These are phyloP conservation scores for Lasiodiplodia hormozganensis DNA, from an alignment of 2,329 filamentous ascomycete species.

Conservation along the genomic window DNA sequence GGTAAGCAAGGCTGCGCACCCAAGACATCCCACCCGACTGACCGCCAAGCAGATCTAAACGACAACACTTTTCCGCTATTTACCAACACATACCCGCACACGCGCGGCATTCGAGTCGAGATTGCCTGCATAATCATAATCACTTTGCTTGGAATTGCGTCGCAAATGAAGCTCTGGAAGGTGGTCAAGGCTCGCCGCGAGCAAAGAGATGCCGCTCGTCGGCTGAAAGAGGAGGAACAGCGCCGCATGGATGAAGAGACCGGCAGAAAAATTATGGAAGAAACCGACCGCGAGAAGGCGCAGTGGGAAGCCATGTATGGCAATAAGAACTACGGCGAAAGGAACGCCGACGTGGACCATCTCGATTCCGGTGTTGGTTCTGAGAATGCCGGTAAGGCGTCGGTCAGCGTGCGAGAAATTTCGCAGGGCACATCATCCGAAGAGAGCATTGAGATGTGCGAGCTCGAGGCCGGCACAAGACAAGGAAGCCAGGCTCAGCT, in stretches of 20 bases:
- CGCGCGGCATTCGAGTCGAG: constrained; percentile 85
- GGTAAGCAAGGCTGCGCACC: constrained; percentile 50
- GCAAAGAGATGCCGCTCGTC: constrained; percentile 53
- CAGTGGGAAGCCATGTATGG: constrained; percentile 84
- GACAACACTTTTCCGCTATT: constrained; percentile 78
- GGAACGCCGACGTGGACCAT: constrained; percentile 39
- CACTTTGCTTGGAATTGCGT: constrained; percentile 76
- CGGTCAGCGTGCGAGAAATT: constrained; percentile 42
- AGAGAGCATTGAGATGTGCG: constrained; percentile 62
- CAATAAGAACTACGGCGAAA: constrained; percentile 53
- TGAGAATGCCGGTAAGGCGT: constrained; percentile 42
- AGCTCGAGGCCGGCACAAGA: constrained; percentile 48
- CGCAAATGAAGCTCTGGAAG: constrained; percentile 86
- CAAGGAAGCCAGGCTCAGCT: constrained; percentile 44
- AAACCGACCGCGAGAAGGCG: constrained; percentile 66
- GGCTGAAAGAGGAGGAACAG: constrained; percentile 64
- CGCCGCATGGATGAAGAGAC: constrained; percentile 73
- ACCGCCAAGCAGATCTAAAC: constrained; percentile 67
- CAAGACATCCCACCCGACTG: neutral
- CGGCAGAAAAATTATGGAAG: constrained; percentile 70
- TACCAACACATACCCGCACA: constrained; percentile 81
- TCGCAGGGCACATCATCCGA: constrained; percentile 46
- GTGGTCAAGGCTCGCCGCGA: constrained; percentile 67
- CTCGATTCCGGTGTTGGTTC: constrained; percentile 60
- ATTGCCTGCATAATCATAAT: constrained; percentile 79